Base-by-base conservation (phyloP, 2,329 filamentous ascomycete species). In the Penicillium psychrosexuale region DNA sequence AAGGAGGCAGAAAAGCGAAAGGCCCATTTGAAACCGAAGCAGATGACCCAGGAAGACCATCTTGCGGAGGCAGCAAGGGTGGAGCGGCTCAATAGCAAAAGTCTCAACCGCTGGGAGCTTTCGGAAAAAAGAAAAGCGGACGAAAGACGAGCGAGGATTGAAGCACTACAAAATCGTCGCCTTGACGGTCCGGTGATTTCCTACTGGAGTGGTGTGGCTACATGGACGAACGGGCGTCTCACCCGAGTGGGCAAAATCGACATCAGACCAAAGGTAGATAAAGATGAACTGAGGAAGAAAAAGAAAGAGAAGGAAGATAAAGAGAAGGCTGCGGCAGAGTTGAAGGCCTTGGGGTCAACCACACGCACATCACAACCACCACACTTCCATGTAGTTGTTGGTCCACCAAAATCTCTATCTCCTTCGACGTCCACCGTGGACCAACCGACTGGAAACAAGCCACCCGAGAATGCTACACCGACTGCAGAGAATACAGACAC, bases 31-130 rank as follows among this genome's bases (percentile, higher is more conserved):
- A 90, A 91, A 73, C 89, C 90, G 51, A 88, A 88, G 55, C 82
- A 88, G 28, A 85, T 96, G 84, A 96, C 91, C 6, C 93, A 97
- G 73, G 90, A 84, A 42, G 87, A 97, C 70, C 84, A 91, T 36
- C 80, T 97, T 28, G 86, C 84, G 28, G 90, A 96, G 73, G 92
- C 92, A 1, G 90, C 87, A 17, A 77, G 86, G 49, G 87, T 95
- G 7, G 94, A 97, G 74, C 88, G 88, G 72, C 81, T 87, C 65
- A 97, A 99, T 72, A 84, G 88, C 63, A 95, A 90, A 80, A 97
- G 88, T 72, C 77, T 96, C 67, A 97, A 93, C 68, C 83, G 90
- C 53, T 97, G 93, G 92, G 92, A 97, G 72, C 88, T 91, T 72
- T 90, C 91, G 7, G 94, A 99, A 75, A 91, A 91, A 74, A 86